These are phyloP conservation scores for Leptodermis oblonga DNA, from an alignment of 257 asterid genomes.

Conservation along the genomic window DNA sequence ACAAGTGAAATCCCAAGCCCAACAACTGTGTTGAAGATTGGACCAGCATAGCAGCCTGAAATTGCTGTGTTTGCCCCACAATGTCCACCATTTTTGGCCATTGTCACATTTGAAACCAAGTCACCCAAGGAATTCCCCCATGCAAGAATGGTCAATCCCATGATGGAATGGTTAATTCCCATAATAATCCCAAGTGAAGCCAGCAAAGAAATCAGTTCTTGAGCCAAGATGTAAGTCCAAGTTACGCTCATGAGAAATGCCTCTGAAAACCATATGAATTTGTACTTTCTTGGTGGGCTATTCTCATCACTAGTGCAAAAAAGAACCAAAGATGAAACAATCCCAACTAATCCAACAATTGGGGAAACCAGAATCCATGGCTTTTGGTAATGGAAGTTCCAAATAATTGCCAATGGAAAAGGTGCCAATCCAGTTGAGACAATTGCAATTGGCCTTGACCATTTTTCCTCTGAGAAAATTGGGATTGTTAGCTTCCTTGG, in stretches of 20 bases:
- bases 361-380: background rate
- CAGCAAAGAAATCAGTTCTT: conserved; percentile 28
- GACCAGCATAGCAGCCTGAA: conserved; percentile 24
- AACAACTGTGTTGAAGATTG: conserved; percentile 22
- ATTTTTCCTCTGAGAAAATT: conserved; percentile 13
- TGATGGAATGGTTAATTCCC: conserved; percentile 17
- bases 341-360: conserved; percentile 4
- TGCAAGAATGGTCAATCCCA: conserved; percentile 22
- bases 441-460: conserved; percentile 22
- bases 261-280: conserved; percentile 17
- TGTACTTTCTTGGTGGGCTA: conserved; percentile 22
- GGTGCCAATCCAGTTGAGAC: conserved; percentile 21
- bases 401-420: conserved; percentile 9
- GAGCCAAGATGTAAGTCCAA: conserved; percentile 24
- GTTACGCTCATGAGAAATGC: conserved; percentile 22
- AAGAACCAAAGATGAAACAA: background rate
- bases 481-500: conserved; percentile 29
- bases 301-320: conserved; percentile 10
- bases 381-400: conserved; percentile 17
- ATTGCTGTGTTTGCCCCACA: conserved; percentile 17
- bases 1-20: conserved; percentile 23
- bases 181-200: conserved; percentile 20
- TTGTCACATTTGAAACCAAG: conserved; percentile 20
- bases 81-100: conserved; percentile 25
- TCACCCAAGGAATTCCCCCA: conserved; percentile 35